Evolutionary conservation across 2,329 filamentous ascomycete species (phyloP).

Genomic region (Cladophialophora chaetospira): DNA sequence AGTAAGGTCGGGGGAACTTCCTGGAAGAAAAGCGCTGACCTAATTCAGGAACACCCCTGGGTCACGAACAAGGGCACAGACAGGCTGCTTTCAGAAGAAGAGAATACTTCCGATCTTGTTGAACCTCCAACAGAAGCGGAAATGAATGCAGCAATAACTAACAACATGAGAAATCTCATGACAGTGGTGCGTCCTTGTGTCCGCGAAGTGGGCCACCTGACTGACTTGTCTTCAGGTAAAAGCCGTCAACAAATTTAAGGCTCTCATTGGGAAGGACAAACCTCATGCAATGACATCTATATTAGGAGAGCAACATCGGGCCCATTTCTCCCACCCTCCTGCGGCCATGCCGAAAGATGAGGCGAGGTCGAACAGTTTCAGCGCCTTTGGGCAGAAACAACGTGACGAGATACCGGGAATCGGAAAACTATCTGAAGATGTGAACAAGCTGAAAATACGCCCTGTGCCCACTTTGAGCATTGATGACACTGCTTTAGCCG

Average conservation of each 20-base stretch:
- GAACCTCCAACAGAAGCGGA: conserved; percentile 87
- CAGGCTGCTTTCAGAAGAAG: conserved; percentile 74
- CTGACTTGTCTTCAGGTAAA: conserved; percentile 64
- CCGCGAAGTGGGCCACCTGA: not conserved
- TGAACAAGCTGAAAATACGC: conserved; percentile 10
- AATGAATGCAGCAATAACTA: conserved; percentile 85
- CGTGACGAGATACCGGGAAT: conserved; percentile 54
- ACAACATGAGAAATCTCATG: conserved; percentile 82
- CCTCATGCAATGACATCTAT: conserved; percentile 59
- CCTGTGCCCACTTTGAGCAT: conserved; percentile 24
- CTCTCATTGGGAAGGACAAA: conserved; percentile 63
- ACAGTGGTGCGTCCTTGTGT: conserved; percentile 58
- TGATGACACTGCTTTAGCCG: conserved; percentile 21
- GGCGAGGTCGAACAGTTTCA: conserved; percentile 51
- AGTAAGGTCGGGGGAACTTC: conserved; percentile 59
- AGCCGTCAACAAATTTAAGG: conserved; percentile 87
- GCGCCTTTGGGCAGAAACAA: conserved; percentile 53
- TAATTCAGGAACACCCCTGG: conserved; percentile 79
- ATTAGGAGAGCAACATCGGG: conserved; percentile 56
- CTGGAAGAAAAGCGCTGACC: conserved; percentile 19
- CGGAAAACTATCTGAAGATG: conserved; percentile 52
- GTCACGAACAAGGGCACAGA: conserved; percentile 81
- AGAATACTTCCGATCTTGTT: conserved; percentile 80
- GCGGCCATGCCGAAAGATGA: conserved; percentile 49
- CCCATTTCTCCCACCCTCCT: conserved; percentile 61